Evolutionary conservation across 345 rosid species (phyloP).

Genomic region (sweet orange (Citrus sinensis)): DVS_A1.0 CM039163.1:39345501-39346000

Average conservation of each 20-base stretch:
- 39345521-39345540: neutral
- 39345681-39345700: neutral
- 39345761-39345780: neutral
- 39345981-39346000: constrained; percentile 41
- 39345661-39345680: constrained; percentile 1
- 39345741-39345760: neutral
- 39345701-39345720: neutral
- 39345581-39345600: neutral
- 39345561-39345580: neutral
- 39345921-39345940: constrained; percentile 39
- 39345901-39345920: too few relatives aligned
- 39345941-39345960: constrained; percentile 53
- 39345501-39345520: neutral
- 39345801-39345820: constrained; percentile 43
- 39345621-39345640: neutral
- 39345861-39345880: neutral
- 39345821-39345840: constrained; percentile 52
- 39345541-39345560: neutral
- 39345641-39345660: neutral
- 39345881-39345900: neutral
- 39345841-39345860: neutral
- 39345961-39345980: constrained; percentile 50
- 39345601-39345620: neutral
- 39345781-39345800: constrained; percentile 4
- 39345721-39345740: neutral